Evolutionary conservation across 1,284 basidiomycete species (phyloP), one percentile per base, ranked within the genome.

Genomic region (Amylostereum areolatum): DNA sequence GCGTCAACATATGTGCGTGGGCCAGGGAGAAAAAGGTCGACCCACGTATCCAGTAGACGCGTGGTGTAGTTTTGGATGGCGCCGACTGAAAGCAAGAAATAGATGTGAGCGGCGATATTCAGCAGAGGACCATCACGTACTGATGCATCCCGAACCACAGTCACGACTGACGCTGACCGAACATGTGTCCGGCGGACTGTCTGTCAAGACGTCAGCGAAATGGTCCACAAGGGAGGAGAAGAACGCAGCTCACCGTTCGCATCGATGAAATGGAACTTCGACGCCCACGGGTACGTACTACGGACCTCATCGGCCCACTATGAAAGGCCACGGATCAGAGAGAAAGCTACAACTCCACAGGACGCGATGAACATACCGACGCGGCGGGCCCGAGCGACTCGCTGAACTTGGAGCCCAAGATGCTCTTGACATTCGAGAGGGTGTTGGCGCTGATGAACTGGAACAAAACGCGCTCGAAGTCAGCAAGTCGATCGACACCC

Each of bases 1-100:
- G 30, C n/a, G 10, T 24, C 18, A 18, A 18, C 18, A 18, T 18
- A 5, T 25, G 7, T 7, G 7, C 30, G 7, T 11, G 41, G 8
- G 2, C 7, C 6, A 18, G 41, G 25, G 8, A 29, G 3, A 35
- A 12, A 39, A 3, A 25, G 2, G 11, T 12, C 12, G 5, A 35
- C 54, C 33, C 33, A 64, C 3, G 70, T 69, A 45, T 74, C 62
- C 8, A 70, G 63, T 3, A 78, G 68, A n/a, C 75, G 71, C 11
- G 62, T 65, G 1, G 77, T 80, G 54, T 79, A 79, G 60, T 79
- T 80, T 3, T 77, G 73, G 51, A 78, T 78, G 12, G 77, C 77
- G 41, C 66, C 69, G 49, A 78, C 75, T 77, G 46, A 10, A 41
- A 24, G 41, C n/a, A 12, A 28, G 45, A 29, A 45, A 24, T 28